A percentile compares a stretch with the other conserved stretches of the same genome.
Conservation (phyloP, 1,139 yeast species). For the Cylindricascospora bacillispora region DNA sequence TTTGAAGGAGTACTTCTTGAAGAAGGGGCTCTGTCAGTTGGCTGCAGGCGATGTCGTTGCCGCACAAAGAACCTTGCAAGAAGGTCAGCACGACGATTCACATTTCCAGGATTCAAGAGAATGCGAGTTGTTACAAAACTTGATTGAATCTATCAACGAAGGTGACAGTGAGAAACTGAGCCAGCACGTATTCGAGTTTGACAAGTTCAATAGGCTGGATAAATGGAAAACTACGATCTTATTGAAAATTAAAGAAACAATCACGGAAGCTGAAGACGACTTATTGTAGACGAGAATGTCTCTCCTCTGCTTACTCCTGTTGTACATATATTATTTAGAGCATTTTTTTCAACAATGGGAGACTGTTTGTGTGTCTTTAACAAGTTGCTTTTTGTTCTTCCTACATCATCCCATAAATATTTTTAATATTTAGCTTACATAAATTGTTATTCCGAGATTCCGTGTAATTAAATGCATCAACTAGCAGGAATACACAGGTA, state of each 20-base stretch:
- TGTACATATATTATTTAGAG: too few species aligned
- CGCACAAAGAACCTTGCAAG: slow-evolving; percentile 58
- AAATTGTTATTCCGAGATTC: too few species aligned
- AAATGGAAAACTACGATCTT: slow-evolving; percentile 84
- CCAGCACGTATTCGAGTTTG: slow-evolving; percentile 67
- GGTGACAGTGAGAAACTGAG: slow-evolving; percentile 74
- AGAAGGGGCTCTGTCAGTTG: slow-evolving; percentile 68
- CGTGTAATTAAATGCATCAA: too few species aligned
- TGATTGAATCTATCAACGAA: slow-evolving; percentile 59
- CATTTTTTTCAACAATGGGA: too few species aligned
- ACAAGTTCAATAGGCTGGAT: slow-evolving; percentile 81
- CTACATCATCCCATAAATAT: too few species aligned
- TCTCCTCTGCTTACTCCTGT: too few species aligned
- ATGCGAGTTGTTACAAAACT: slow-evolving; percentile 47
- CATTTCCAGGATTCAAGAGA: slow-evolving; percentile 73
- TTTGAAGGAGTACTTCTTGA: slow-evolving; percentile 80
- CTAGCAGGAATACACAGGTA: too few species aligned
- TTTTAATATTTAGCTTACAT: too few species aligned
- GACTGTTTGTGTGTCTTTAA: too few species aligned
- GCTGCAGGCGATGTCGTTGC: slow-evolving; percentile 81
- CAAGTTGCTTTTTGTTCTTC: too few species aligned
- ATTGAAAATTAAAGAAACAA: slow-evolving; percentile 65
- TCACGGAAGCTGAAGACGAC: slow-evolving; percentile 64
- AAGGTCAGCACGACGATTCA: slow-evolving; percentile 61
- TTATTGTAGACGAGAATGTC: slow-evolving; percentile 17